phyloP scores from a whole-genome alignment of 2,329 filamentous ascomycete species.

The Thelonectria rubi region DNA sequence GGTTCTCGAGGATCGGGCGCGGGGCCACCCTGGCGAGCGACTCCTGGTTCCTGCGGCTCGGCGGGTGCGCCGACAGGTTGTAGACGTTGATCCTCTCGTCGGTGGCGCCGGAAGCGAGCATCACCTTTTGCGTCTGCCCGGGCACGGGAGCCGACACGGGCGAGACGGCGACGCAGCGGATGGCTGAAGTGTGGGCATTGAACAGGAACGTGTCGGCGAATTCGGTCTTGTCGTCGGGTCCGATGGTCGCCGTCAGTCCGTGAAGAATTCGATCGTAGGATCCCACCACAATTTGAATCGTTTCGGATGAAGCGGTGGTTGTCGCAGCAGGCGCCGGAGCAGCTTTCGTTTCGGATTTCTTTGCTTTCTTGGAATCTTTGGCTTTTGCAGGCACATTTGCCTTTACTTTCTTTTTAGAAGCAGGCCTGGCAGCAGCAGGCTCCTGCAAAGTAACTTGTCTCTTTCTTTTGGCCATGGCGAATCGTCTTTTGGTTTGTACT shows the following conservation, averaged over 20 bases:
- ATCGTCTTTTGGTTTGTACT: constrained; percentile 25
- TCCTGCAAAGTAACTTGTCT: constrained; percentile 49
- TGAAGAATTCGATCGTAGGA: constrained; percentile 95
- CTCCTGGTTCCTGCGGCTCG: constrained; percentile 63
- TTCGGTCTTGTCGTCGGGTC: constrained; percentile 56
- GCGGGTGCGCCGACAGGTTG: constrained; percentile 78
- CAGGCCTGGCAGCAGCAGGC: constrained; percentile 32
- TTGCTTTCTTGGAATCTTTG: constrained; percentile 14
- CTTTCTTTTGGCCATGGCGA: constrained; percentile 60
- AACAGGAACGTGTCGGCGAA: constrained; percentile 97
- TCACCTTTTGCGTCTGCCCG: constrained; percentile 79
- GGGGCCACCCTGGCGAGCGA: constrained; percentile 73
- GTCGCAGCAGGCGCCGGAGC: constrained; percentile 29
- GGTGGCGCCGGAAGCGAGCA: constrained; percentile 89
- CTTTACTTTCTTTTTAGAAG: constrained; percentile 44
- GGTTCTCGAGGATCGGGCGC: constrained; percentile 82
- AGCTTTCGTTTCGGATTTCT: constrained; percentile 39
- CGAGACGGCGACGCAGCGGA: constrained; percentile 88
- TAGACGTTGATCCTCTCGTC: constrained; percentile 97
- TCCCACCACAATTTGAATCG: constrained; percentile 90
- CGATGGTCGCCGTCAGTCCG: constrained; percentile 81
- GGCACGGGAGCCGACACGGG: constrained; percentile 70
- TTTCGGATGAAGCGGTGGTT: constrained; percentile 50
- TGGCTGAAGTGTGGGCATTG: constrained; percentile 88
- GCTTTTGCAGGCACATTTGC: constrained; percentile 24